Base-by-base conservation (phyloP, 306 rosid species). In the Hippophae tibetana region DNA sequence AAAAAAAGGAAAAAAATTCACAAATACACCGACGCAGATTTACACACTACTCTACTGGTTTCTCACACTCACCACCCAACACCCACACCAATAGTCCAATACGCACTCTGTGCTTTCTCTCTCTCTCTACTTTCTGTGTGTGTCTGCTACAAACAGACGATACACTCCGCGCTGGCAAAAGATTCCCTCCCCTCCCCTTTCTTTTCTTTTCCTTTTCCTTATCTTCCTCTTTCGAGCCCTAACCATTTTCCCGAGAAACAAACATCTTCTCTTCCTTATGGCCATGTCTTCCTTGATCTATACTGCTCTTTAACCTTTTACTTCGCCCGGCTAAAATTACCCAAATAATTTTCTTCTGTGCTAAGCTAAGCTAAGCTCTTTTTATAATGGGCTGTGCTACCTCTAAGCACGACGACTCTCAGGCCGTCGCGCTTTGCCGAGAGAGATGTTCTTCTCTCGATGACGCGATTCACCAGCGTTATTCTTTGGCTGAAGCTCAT, bases 391-490 rank as follows among this genome's bases (percentile, higher is more conserved):
- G 99, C 25, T 93, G 99, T 67, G 57, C 87, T 63, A 84, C 70
- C 82, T 93, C 99, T 2, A 93, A 93, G 87, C 76, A 80, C 73
- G 99, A 93, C 38, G 99, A 93, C 66, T 89, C 79, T 1, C 94
- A 93, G 0, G 99, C 99, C 14, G 95, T 93, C n/a, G 69, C 70
- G 7, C 79, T 93, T 5, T 93, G 99, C 83, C 76, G 94, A 5
- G 89, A 93, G 3, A 77, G 99, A 0, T 82, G 89, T 8, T 49
- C 61, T 13, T 84, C 51, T 45, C 82, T 93, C 0, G 95, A 93
- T 60, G 89, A 84, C 60, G 99, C 99, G 23, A 93, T 88, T 63
- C 81, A 76, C 68, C 88, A 77, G 50, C 80, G 99, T 0, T 82
- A 84, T 51, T 68, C 90, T 1, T 81, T 93, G 1, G 84, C 99